A percentile compares a stretch with the other conserved stretches of the same genome.
Evolutionary conservation across 495 filamentous ascomycete genomes (phyloP).

Genomic region (Physcia stellaris): DNA sequence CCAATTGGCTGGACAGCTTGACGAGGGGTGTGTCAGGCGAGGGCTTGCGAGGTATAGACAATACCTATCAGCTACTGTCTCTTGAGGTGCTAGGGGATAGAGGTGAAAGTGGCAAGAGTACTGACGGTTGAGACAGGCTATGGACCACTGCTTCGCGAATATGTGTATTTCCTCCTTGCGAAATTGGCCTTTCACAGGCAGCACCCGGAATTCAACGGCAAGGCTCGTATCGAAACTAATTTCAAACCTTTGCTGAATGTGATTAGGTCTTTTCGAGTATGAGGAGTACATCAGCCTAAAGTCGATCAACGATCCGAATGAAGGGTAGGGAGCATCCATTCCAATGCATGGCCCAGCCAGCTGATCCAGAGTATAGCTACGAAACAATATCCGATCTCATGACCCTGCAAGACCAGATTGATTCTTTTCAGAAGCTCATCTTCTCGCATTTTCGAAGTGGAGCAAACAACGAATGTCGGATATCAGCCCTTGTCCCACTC

Average conservation of each 20-base stretch:
- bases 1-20: conserved; percentile 85
- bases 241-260: no score
- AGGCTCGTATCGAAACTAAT: conserved; percentile 1
- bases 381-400: conserved; percentile 95
- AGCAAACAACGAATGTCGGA: conserved; percentile 90
- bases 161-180: conserved; percentile 83
- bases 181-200: conserved; percentile 91
- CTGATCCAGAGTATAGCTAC: conserved; percentile 40
- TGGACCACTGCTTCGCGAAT: conserved; percentile 82
- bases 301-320: conserved; percentile 95
- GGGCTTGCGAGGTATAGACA: conserved; percentile 55
- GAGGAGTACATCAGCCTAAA: conserved; percentile 98
- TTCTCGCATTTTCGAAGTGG: conserved; percentile 89
- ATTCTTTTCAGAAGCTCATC: conserved; percentile 93
- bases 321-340: conserved; percentile 40
- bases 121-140: conserved; percentile 47
- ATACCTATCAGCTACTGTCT: no score
- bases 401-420: conserved; percentile 94
- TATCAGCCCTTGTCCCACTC: conserved; percentile 81
- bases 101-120: conserved; percentile 2
- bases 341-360: neutral
- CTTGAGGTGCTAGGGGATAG: no score
- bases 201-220: conserved; percentile 96
- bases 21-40: conserved; percentile 73
- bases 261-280: conserved; percentile 77